Evolutionary conservation across 2,329 filamentous ascomycete species (phyloP).

Genomic region (Cordyceps fumosorosea): DNA sequence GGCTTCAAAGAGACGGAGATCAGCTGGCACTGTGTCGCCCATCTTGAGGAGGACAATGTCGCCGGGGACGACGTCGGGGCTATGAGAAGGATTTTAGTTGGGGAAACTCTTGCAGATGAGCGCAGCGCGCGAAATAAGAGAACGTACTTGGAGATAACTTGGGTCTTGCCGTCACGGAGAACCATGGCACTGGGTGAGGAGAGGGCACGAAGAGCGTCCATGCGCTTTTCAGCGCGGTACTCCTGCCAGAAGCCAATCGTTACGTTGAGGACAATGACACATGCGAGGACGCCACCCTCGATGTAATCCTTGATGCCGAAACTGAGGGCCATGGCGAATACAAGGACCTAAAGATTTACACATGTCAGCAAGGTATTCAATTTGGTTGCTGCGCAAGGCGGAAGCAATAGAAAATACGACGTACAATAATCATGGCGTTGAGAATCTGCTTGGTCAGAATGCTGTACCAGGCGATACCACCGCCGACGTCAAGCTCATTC

Average conservation of each 20-base stretch:
- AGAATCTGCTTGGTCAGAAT: constrained; percentile 66
- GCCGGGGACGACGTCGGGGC: constrained; percentile 61
- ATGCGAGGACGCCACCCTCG: constrained; percentile 60
- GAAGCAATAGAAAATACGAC: constrained; percentile 21
- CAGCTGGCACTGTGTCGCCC: constrained; percentile 69
- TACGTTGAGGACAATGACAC: constrained; percentile 63
- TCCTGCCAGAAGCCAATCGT: constrained; percentile 62
- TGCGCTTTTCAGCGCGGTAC: constrained; percentile 58
- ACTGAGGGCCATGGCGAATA: constrained; percentile 68
- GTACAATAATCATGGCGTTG: constrained; percentile 70
- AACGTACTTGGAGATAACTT: constrained; percentile 51
- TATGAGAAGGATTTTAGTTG: constrained; percentile 23
- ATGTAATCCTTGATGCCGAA: constrained; percentile 62
- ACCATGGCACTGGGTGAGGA: constrained; percentile 59
- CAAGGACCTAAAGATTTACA: constrained; percentile 50
- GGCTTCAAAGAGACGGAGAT: constrained; percentile 61
- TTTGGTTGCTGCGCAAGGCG: not conserved
- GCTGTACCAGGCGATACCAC: constrained; percentile 62
- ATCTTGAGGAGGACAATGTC: constrained; percentile 62
- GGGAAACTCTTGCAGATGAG: not conserved
- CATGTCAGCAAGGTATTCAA: not conserved
- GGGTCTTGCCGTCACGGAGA: constrained; percentile 51
- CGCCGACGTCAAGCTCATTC: constrained; percentile 66
- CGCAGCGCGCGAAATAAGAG: not conserved
- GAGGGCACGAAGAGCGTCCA: constrained; percentile 56